These are phyloP conservation scores for Erucastrum elatum DNA, from an alignment of 345 rosid species.

Conservation along the genomic window DNA sequence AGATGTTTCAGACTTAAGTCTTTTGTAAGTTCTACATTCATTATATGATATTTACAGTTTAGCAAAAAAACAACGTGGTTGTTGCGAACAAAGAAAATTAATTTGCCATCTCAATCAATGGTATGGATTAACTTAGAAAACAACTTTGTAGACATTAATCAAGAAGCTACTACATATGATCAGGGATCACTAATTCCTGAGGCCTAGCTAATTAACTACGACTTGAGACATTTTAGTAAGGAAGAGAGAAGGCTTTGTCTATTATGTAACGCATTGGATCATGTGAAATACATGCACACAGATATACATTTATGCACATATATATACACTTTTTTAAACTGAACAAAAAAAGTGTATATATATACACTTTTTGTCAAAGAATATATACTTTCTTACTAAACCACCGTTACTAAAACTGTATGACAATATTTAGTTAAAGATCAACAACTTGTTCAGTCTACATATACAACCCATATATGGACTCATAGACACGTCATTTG, in stretches of 20 bases:
- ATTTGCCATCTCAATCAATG: no score
- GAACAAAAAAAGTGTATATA: no score
- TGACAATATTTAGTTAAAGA: not conserved
- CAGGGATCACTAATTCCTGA: constrained; percentile 8
- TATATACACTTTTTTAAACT: not conserved
- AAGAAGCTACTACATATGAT: constrained; percentile 1
- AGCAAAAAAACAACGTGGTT: no score
- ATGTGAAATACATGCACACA: not conserved
- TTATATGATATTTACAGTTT: no score
- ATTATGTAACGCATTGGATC: constrained; percentile 12
- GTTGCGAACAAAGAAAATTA: no score
- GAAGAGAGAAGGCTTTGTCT: not conserved
- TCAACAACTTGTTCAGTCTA: constrained; percentile 15
- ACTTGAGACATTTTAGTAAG: not conserved
- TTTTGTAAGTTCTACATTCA: no score
- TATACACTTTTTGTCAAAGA: not conserved
- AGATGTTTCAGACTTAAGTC: no score
- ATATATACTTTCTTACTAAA: constrained; percentile 12
- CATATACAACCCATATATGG: not conserved
- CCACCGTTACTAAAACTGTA: constrained; percentile 9
- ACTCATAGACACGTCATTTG: constrained; percentile 17
- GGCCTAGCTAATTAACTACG: not conserved
- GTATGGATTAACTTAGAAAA: no score
- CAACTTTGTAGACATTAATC: not conserved
- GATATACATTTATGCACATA: not conserved